Percentiles rank a stretch among this genome's conserved stretches.
Conservation (phyloP, 805 yeast genomes). For the Metschnikowia henanensis region DNA sequence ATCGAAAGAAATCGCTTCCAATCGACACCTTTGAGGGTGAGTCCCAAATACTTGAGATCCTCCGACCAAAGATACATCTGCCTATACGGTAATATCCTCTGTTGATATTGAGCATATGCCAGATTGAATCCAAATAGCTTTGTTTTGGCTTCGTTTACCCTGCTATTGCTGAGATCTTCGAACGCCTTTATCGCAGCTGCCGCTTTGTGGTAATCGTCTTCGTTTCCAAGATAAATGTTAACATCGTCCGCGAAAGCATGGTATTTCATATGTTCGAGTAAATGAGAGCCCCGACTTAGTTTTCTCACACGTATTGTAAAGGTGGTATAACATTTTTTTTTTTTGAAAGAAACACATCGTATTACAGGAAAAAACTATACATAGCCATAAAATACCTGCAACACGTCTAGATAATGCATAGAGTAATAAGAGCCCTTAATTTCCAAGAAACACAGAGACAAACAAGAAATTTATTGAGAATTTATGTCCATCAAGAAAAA, state of each 20-base stretch:
- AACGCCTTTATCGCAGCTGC: not conserved
- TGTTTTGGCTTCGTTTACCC: not conserved
- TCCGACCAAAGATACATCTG: not conserved
- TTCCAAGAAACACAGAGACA: too few relatives aligned
- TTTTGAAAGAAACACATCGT: too few relatives aligned
- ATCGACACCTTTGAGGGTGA: slow-evolving; percentile 1
- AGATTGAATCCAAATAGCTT: not conserved
- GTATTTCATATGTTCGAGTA: too few relatives aligned
- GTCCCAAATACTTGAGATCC: slow-evolving; percentile 1
- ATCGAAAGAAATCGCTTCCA: not conserved
- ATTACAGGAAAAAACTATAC: too few relatives aligned
- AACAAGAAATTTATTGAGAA: too few relatives aligned
- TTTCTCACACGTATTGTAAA: too few relatives aligned
- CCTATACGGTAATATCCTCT: not conserved
- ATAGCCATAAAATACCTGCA: too few relatives aligned
- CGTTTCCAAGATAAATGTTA: slow-evolving; percentile 1
- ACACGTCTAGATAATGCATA: too few relatives aligned
- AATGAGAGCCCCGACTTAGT: too few relatives aligned
- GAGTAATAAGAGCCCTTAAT: too few relatives aligned
- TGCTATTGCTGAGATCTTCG: not conserved
- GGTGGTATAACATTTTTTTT: too few relatives aligned
- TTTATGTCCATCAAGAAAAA: too few relatives aligned
- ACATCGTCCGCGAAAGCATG: slow-evolving; percentile 11
- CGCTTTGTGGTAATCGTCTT: not conserved
- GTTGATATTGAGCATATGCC: not conserved